Conservation (phyloP, 305 asterid species). For the Ajuga reptans region DNA sequence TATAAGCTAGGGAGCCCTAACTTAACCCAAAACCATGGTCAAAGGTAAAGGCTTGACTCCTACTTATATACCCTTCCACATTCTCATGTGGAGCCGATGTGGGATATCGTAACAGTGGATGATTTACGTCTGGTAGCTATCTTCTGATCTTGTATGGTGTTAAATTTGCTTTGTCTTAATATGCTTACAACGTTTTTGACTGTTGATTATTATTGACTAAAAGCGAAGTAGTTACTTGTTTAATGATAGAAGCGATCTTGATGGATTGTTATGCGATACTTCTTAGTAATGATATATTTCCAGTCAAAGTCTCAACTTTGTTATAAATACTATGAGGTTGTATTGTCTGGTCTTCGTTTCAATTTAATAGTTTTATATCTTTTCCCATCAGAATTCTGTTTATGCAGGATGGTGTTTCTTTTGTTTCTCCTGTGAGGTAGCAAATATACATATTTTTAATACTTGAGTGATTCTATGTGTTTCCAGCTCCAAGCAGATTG, state of each 20-base stretch:
- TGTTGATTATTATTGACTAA: not conserved
- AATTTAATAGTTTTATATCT: not conserved
- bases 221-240: not conserved
- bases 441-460: slow-evolving; percentile 6
- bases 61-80: too few relatives aligned
- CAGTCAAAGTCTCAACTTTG: not conserved
- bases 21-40: too few relatives aligned
- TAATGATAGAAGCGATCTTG: not conserved
- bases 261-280: not conserved
- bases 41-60: too few relatives aligned
- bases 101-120: too few relatives aligned
- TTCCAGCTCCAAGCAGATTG: slow-evolving; percentile 75
- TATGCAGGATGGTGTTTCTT: not conserved
- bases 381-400: slow-evolving; percentile 4
- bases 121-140: not conserved
- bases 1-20: too few relatives aligned
- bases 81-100: too few relatives aligned
- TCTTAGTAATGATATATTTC: not conserved
- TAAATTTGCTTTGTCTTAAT: not conserved
- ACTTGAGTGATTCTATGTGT: slow-evolving; percentile 8
- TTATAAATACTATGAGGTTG: not conserved
- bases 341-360: not conserved
- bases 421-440: not conserved
- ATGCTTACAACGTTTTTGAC: not conserved
- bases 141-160: not conserved